Evolutionary conservation across 2,329 filamentous ascomycete species (phyloP).

Genomic region (Onygena corvina): DNA sequence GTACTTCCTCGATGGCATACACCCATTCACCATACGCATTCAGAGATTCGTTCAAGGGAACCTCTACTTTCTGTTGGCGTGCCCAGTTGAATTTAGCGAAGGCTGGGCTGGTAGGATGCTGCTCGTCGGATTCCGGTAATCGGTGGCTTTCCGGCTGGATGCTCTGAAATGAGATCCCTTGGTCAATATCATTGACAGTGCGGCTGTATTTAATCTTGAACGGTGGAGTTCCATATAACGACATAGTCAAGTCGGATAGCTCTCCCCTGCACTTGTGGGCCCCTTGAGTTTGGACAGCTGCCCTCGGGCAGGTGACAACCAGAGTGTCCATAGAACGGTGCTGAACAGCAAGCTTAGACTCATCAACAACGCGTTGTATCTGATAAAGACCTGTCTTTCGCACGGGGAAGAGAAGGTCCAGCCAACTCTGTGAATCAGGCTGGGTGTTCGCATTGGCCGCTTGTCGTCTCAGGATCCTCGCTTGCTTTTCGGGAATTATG

Average conservation of each 20-base stretch:
- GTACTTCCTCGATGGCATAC: constrained; percentile 83
- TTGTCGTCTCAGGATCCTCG: constrained; percentile 62
- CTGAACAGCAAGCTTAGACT: constrained; percentile 87
- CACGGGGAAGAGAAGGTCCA: constrained; percentile 59
- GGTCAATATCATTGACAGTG: constrained; percentile 69
- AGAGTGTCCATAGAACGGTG: constrained; percentile 63
- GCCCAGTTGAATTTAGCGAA: constrained; percentile 59
- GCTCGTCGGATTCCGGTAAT: constrained; percentile 59
- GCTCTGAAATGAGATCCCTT: constrained; percentile 81
- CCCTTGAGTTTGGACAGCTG: constrained; percentile 53
- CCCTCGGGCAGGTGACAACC: constrained; percentile 75
- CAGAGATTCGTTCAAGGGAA: constrained; percentile 85
- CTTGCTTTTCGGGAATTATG: constrained; percentile 58
- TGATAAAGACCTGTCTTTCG: constrained; percentile 84
- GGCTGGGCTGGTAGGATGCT: constrained; percentile 44
- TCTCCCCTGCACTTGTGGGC: constrained; percentile 71
- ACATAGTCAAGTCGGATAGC: constrained; percentile 69
- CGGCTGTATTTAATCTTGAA: constrained; percentile 87
- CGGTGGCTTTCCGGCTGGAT: constrained; percentile 78
- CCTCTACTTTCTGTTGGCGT: constrained; percentile 57
- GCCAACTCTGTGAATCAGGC: constrained; percentile 42
- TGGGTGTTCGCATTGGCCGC: constrained; percentile 47
- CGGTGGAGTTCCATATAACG: constrained; percentile 79
- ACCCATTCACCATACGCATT: constrained; percentile 67
- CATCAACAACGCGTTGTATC: constrained; percentile 73